phyloP scores from a whole-genome alignment of 1,139 yeast species.

The Suhomyces yuchorum region DNA sequence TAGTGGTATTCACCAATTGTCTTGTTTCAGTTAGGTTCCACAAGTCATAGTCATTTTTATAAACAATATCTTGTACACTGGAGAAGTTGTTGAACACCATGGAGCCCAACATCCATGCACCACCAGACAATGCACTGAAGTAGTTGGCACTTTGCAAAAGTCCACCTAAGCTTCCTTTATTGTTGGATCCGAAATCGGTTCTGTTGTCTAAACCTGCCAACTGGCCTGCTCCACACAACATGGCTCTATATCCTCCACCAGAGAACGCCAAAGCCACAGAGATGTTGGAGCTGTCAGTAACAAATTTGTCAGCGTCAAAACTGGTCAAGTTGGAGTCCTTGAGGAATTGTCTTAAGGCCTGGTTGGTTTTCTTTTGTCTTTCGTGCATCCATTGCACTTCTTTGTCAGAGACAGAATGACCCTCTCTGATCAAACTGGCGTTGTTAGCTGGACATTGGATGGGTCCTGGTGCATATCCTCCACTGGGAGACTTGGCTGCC shows the following conservation, averaged over 20 bases:
- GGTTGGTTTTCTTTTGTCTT: conserved; percentile 56
- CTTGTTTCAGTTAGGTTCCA: conserved; percentile 40
- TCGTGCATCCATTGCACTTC: conserved; percentile 45
- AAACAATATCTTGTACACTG: conserved; percentile 36
- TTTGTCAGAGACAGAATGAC: conserved; percentile 33
- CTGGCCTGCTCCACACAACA: conserved; percentile 89
- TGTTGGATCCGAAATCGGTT: conserved; percentile 52
- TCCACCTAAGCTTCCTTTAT: conserved; percentile 41
- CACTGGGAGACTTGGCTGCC: conserved; percentile 60
- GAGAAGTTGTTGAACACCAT: conserved; percentile 38
- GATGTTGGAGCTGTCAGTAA: conserved; percentile 41
- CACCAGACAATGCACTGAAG: conserved; percentile 43
- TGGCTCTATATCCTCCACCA: conserved; percentile 93
- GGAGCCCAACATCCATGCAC: conserved; percentile 42
- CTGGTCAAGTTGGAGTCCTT: conserved; percentile 58
- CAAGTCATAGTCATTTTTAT: conserved; percentile 27
- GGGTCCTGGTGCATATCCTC: conserved; percentile 65
- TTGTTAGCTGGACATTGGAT: conserved; percentile 55
- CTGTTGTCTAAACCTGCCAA: conserved; percentile 78
- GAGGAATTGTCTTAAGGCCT: conserved; percentile 57
- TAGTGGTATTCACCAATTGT: conserved; percentile 31
- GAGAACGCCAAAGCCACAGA: conserved; percentile 75
- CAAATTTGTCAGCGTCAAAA: conserved; percentile 54
- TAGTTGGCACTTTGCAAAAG: conserved; percentile 42
- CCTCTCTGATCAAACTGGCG: conserved; percentile 29